Evolutionary conservation across 495 filamentous ascomycete species (phyloP).

Genomic region (Aspergillus biplanus): DNA sequence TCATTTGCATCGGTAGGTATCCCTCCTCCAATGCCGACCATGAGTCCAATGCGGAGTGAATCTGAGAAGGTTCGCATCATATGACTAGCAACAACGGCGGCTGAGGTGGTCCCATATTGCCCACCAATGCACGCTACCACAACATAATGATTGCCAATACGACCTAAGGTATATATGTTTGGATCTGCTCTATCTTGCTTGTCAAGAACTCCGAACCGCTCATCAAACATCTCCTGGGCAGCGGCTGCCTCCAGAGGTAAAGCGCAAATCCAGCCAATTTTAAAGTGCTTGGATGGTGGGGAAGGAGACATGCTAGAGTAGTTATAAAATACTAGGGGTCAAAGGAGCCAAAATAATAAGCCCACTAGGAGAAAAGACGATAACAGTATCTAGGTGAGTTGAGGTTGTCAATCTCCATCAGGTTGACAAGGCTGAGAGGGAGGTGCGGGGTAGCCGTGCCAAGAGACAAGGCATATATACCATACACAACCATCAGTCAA

Average conservation of each 20-base stretch:
- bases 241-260: constrained; percentile 47
- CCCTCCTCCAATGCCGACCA: constrained; percentile 10
- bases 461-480: no score
- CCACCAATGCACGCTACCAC: constrained; percentile 45
- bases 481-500: no score
- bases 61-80: constrained; percentile 48
- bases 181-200: constrained; percentile 29
- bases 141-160: constrained; percentile 47
- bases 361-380: no score
- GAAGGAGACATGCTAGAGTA: constrained; percentile 13
- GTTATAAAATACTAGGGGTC: no score
- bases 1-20: neutral
- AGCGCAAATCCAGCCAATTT: constrained; percentile 56
- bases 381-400: no score
- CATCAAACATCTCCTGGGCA: constrained; percentile 51
- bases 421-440: no score
- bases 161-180: constrained; percentile 50
- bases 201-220: constrained; percentile 36
- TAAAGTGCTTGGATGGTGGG: constrained; percentile 40
- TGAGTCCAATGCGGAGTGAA: constrained; percentile 24
- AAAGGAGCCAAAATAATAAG: no score
- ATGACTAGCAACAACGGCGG: constrained; percentile 40
- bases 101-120: constrained; percentile 43
- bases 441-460: no score
- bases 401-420: no score